Percentiles rank a stretch among this genome's conserved stretches.
Conservation (phyloP, 371 early-diverging fungal genomes). For the Haplosporangium sp. region DNA sequence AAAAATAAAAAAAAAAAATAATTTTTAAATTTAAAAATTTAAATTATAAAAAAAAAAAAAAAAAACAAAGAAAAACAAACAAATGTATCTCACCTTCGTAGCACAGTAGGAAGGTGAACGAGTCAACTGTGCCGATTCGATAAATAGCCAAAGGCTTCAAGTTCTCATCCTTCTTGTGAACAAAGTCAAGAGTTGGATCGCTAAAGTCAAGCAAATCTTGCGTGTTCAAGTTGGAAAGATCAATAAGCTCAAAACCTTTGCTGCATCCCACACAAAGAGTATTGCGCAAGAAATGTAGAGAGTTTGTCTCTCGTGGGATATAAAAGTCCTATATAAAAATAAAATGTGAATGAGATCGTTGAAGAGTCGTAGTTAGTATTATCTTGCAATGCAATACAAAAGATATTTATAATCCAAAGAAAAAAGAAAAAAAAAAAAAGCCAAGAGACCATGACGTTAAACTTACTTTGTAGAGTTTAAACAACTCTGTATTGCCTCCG, state of each 20-base stretch:
- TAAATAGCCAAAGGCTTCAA: constrained; percentile 87
- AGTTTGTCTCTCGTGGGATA: constrained; percentile 85
- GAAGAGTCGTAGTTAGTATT: background rate
- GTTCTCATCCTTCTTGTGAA: constrained; percentile 77
- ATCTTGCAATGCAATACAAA: too few relatives aligned
- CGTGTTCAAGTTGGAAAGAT: constrained; percentile 83
- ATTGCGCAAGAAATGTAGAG: constrained; percentile 84
- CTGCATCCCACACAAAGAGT: constrained; percentile 89
- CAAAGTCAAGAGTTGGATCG: constrained; percentile 86
- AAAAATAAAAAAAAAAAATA: too few relatives aligned
- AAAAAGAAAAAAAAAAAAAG: too few relatives aligned
- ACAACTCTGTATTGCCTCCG: constrained; percentile 62
- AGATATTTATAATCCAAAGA: too few relatives aligned
- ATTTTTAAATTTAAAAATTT: too few relatives aligned
- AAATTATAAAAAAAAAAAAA: constrained; percentile 67
- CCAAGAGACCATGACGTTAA: background rate
- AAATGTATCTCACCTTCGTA: constrained; percentile 74
- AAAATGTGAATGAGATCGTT: too few relatives aligned
- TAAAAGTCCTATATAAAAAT: constrained; percentile 79
- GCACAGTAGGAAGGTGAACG: constrained; percentile 77
- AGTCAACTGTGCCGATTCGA: constrained; percentile 78
- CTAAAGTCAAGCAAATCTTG: constrained; percentile 83
- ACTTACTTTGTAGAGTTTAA: constrained; percentile 73
- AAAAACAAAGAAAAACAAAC: background rate
- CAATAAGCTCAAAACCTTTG: constrained; percentile 94